These are phyloP conservation scores for Fusarium denticulatum DNA, from an alignment of 2,329 filamentous ascomycete genomes.

Conservation along the genomic window DNA sequence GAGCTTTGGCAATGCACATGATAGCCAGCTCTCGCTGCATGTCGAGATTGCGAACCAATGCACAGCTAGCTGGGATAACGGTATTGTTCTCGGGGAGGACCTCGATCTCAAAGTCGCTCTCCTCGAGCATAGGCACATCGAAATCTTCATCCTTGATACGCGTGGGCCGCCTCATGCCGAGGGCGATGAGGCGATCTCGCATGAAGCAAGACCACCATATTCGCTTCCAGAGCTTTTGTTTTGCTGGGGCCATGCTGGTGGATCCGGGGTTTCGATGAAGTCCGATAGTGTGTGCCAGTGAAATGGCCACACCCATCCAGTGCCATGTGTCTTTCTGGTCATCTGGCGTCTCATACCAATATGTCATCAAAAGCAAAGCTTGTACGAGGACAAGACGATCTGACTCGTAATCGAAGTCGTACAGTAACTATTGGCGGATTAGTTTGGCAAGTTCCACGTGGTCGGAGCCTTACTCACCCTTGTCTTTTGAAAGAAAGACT, in stretches of 20 bases:
- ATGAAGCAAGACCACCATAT: slow-evolving; percentile 99
- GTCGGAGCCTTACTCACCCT: slow-evolving; percentile 66
- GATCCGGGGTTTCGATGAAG: slow-evolving; percentile 85
- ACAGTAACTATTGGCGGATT: slow-evolving; percentile 70
- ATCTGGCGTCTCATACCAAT: slow-evolving; percentile 97
- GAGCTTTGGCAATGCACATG: slow-evolving; percentile 92
- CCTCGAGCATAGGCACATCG: slow-evolving; percentile 88
- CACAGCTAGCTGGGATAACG: slow-evolving; percentile 75
- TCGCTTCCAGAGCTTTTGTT: slow-evolving; percentile 88
- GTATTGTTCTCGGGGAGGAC: slow-evolving; percentile 73
- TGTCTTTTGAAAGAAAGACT: slow-evolving; percentile 88
- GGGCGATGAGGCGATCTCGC: slow-evolving; percentile 88
- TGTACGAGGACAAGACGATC: slow-evolving; percentile 91
- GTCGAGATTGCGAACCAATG: slow-evolving; percentile 73
- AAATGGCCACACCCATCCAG: slow-evolving; percentile 97
- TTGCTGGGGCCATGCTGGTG: slow-evolving; percentile 76
- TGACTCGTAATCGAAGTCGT: slow-evolving; percentile 94
- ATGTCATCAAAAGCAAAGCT: slow-evolving; percentile 89
- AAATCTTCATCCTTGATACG: slow-evolving; percentile 94
- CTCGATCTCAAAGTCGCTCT: slow-evolving; percentile 85
- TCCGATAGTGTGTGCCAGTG: slow-evolving; percentile 91
- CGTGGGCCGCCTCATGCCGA: slow-evolving; percentile 93
- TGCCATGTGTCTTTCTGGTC: slow-evolving; percentile 99
- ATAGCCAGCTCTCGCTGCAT: slow-evolving; percentile 83
- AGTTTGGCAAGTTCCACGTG: slow-evolving; percentile 13